Evolutionary conservation across 1,284 basidiomycete species (phyloP), one percentile per base, ranked within the genome.

Genomic region (Gomphus sp.): DNA sequence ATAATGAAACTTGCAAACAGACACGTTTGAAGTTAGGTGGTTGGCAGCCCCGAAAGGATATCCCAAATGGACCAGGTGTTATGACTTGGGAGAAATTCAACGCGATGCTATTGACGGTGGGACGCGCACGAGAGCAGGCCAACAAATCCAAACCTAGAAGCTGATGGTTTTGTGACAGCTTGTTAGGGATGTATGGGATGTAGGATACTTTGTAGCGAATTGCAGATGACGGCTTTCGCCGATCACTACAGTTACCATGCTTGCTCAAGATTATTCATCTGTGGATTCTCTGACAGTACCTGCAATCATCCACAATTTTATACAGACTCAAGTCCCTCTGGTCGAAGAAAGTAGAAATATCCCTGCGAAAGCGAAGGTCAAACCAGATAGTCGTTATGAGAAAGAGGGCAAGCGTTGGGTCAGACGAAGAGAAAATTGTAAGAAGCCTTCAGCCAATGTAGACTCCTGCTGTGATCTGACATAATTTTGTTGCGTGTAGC

Each of bases 371-470:
- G 14, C 11, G 14, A 47, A 31, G 14, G 33, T 50, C 36, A 51
- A 50, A 39, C 52, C 45, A 39, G 36, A 54, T 28, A 41, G 71
- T 55, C 61, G 72, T 41, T 79, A 80, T 53, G 82, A 84, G 51
- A 84, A 81, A 60, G 85, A 88, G 63, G 89, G 89, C 44, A 91
- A 86, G 70, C 82, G 87, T 28, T 87, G 84, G 82, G 70, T 82
- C 6, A 72, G 87, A 63, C 77, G 89, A 37, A 85, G 81, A 66
- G 88, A 90, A 65, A 91, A 91, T 62, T 82, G 88, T 89, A 47
- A 55, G 77, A 22, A 14, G 53, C 43, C 33, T 51, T 45, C 4
- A 9, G 14, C 33, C 31, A n/a, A n/a, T 34, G 7, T 12, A 31
- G 16, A 12, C 12, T 34, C 25, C 51, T n/a, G 39, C n/a, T 1